Evolutionary conservation across 345 rosid species (phyloP), one percentile per base, ranked within the genome.

Genomic region (Raphanus sativus): DNA sequence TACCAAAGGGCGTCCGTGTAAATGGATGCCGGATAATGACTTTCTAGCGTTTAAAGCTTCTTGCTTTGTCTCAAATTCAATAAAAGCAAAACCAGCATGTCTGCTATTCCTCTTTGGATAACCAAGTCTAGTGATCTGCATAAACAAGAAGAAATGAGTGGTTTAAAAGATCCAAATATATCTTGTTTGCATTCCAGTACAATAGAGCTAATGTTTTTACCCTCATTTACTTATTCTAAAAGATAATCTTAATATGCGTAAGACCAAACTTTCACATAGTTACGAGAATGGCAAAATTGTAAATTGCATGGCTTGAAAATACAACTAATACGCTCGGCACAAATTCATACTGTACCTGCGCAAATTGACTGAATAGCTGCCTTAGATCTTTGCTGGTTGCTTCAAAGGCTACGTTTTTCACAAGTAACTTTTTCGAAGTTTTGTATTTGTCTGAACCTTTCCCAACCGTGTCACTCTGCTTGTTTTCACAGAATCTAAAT

Each of bases 1-100:
- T 85, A 94, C 98, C 92, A 90, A 78, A 81, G 84, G 97, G 54
- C 97, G 90, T 56, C 94, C 97, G 12, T 92, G 88, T n/a, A 92
- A 80, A 85, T 90, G 97, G 69, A 93, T 90, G 83, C 71, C 86
- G 29, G 95, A 82, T 55, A 89, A 96, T 38, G 92, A 82, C 36
- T 86, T 70, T 62, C 84, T 75, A 24, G 97, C 97, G 78, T 87
- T 94, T 67, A 79, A 85, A 1, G 97, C 91, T 81, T 92, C 97
- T 83, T 92, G 95, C 81, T 94, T 92, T 17, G 98, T 89, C 56
- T 90, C 82, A 33, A 76, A 92, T 83, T 92, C 97, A 68, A 94
- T 89, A 66, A 92, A 89, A 6, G 90, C 98, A 81, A 84, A 94
- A 36, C 97, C 98, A 66, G 25, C 10, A 21, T 7, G 28, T 55